Evolutionary conservation across 805 yeast species (phyloP), one percentile per base, ranked within the genome.

Genomic region (Kodamaea sagamina): DNA sequence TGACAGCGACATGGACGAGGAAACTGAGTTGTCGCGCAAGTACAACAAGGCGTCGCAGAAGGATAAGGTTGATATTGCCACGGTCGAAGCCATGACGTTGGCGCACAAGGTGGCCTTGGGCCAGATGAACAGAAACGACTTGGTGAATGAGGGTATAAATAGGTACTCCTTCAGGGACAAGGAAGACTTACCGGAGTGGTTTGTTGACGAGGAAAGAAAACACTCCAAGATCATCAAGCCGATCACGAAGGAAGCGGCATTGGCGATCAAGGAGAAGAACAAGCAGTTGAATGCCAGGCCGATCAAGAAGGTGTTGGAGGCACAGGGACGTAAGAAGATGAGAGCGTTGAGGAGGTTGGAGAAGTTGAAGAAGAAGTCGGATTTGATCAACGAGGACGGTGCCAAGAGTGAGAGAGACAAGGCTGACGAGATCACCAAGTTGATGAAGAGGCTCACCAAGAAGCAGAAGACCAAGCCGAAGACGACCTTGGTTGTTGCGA

Each of bases 221-320:
- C 97, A 92, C 68, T 83, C 89, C 41, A 89, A 89, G 73, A 79
- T 88, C 44, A 79, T 78, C 53, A 84, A 87, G 62, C 99, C 99
- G 6, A 86, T 93, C 48, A 93, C 99, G 6, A 95, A 95, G 66
- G 99, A 93, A 67, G 76, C 76, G 0, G 67, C 75, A 11, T 49
- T 63, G 32, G 76, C 76, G 2, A 67, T 70, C 40, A 67, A 61
- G 43, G 74, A 71, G 46, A 70, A 69, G 50, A 63, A 65, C 54
- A 68, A 61, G 53, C 70, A 90, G 48, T 69, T 93, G 63, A 93
- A 93, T 65, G 97, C 99, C 8, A 82, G 99, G 64, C 99, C 99
- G 8, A 92, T 93, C 59, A 93, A 93, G 80, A 93, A 93, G 79
- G 97, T 93, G n/a, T 78, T 87, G 53, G 99, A 93, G 68, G 99